phyloP scores from a whole-genome alignment of 257 asterid genomes.

The Nyctanthes arbortristis region DNA sequence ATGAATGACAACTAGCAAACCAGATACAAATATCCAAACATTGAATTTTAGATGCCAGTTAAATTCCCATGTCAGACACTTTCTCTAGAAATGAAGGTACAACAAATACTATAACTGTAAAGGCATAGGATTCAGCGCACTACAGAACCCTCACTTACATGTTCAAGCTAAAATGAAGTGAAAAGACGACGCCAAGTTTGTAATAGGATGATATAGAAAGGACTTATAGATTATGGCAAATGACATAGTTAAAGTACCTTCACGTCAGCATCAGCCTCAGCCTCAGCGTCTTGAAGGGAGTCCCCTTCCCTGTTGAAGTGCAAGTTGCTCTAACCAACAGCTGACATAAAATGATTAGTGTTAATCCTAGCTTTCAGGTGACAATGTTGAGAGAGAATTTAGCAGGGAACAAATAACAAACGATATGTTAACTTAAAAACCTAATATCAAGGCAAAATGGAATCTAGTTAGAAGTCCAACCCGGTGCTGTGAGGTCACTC shows the following conservation, averaged over 20 bases:
- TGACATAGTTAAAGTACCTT: slow-evolving; percentile 23
- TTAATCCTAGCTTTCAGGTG: neutral
- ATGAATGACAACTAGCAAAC: neutral
- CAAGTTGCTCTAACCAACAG: neutral
- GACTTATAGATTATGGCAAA: neutral
- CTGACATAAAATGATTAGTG: neutral
- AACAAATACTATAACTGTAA: neutral
- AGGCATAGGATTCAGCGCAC: neutral
- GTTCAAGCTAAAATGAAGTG: neutral
- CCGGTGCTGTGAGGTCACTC: slow-evolving; percentile 12
- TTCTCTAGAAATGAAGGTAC: neutral
- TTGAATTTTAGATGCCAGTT: neutral
- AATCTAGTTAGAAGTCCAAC: slow-evolving; percentile 3
- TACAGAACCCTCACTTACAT: too few relatives aligned
- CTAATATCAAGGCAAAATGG: neutral
- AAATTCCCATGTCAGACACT: neutral
- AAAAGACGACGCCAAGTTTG: neutral
- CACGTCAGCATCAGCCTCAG: slow-evolving; percentile 15
- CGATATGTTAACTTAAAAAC: neutral
- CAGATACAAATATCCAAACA: neutral
- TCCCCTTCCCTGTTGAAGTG: neutral
- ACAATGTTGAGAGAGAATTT: neutral
- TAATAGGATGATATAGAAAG: neutral
- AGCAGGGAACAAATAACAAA: neutral
- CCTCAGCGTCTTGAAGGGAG: neutral